Base-by-base conservation (phyloP, 495 filamentous ascomycete species). In the Penicillium nucicola region DNA sequence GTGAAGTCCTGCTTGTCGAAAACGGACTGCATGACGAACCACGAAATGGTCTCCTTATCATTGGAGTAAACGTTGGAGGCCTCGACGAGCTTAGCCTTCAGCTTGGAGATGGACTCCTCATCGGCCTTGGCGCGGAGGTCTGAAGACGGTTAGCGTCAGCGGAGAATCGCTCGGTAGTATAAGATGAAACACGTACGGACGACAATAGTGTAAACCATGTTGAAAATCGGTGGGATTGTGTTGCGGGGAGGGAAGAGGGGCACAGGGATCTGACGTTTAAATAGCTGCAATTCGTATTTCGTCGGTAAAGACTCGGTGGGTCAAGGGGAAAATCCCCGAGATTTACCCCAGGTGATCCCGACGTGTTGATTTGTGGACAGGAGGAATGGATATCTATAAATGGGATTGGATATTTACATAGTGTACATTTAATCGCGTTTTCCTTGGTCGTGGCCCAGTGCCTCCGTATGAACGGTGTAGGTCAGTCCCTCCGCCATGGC, bases 11-110 rank as follows among this genome's bases (percentile, higher is more conserved):
- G 76, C 48, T 72, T 71, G 64, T 86, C 84, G 54, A 78, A 69
- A 38, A 80, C 71, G 51, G 78, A 79, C 63, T 86, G 84, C 84
- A 86, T 83, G 32, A 84, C 82, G 65, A 82, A 79, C 83, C 84
- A 87, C 14, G 77, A 76, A 45, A 86, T 57, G 0, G 81, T 84
- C 73, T 86, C 84, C 61, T 80, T 79, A 69, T 86, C 84, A 55
- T 84, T 73, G 42, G 76, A 78, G 68, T 86, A 86, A 28, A 86
- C 74, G 53, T 75, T 71, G 7, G 78, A 79, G 12, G 84, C 84
- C 60, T 87, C 84, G 62, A 83, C 75, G 50, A 87, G 78, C 70
- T 86, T 87, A 18, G 76, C 76, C 61, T 82, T 77, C 20, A 88
- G 66, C 67, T 84, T 84, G 53, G 67, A 65, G 70, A 86, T 84